Evolutionary conservation across 1,284 basidiomycete genomes (phyloP).

Genomic region (Cutaneotrichosporon mucoides): DNA sequence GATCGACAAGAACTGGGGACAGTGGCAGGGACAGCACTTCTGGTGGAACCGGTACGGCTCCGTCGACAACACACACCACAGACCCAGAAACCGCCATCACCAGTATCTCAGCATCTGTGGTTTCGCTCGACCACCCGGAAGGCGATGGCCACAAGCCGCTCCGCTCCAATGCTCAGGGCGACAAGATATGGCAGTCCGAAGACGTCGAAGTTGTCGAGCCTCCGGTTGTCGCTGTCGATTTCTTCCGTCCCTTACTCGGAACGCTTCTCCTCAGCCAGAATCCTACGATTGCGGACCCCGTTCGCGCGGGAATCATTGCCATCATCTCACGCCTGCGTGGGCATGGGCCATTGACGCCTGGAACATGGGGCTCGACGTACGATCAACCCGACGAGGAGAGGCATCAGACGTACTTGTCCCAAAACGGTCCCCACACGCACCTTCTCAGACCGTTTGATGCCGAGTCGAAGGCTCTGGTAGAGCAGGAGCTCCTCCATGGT

Average conservation of each 20-base stretch:
- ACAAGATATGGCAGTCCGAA: background rate
- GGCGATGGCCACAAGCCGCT: background rate
- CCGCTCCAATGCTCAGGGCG: background rate
- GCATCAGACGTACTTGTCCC: slow-evolving; percentile 36
- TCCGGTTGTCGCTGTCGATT: slow-evolving; percentile 63
- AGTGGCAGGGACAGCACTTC: background rate
- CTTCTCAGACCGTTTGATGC: slow-evolving; percentile 54
- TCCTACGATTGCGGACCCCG: slow-evolving; percentile 65
- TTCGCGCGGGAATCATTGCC: slow-evolving; percentile 72
- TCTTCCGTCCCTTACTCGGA: slow-evolving; percentile 88
- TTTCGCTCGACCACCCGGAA: background rate
- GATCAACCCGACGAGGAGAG: slow-evolving; percentile 22
- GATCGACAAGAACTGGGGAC: background rate
- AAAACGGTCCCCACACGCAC: slow-evolving; percentile 46
- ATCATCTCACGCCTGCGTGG: slow-evolving; percentile 57
- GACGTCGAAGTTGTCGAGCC: slow-evolving; percentile 2
- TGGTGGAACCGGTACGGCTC: background rate
- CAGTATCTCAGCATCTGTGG: background rate
- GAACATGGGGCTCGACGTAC: slow-evolving; percentile 35
- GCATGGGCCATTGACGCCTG: slow-evolving; percentile 27
- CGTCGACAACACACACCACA: background rate
- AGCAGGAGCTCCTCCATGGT: slow-evolving; percentile 73
- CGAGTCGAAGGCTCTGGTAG: slow-evolving; percentile 61
- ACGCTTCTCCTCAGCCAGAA: slow-evolving; percentile 80
- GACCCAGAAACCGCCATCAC: background rate